Percentiles rank a stretch among this genome's conserved stretches.
Conservation (phyloP, 1,139 yeast genomes). For the Hemisphaericaspora lyxosophila region DNA sequence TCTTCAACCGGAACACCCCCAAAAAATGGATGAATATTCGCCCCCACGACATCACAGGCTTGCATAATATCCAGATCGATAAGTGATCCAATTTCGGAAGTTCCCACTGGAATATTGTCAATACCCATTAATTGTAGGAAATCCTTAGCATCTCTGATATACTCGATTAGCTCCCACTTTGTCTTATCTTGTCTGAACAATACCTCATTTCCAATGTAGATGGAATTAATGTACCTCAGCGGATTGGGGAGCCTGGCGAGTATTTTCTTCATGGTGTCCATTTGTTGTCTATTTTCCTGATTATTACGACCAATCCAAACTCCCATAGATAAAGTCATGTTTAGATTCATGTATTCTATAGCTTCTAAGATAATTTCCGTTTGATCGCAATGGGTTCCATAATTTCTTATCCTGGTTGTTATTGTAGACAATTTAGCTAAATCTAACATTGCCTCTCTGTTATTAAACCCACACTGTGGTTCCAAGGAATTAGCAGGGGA, state of each 20-base stretch:
- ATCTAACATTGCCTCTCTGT: constrained; percentile 54
- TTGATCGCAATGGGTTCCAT: constrained; percentile 67
- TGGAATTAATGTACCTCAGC: constrained; percentile 42
- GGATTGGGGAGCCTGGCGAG: constrained; percentile 45
- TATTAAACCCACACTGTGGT: constrained; percentile 52
- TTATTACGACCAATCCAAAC: constrained; percentile 58
- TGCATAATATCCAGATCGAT: constrained; percentile 34
- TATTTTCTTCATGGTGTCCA: constrained; percentile 42
- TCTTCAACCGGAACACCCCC: constrained; percentile 53
- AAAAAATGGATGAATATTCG: constrained; percentile 69
- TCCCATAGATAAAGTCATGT: constrained; percentile 62
- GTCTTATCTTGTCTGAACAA: constrained; percentile 54
- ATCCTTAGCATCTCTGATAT: constrained; percentile 43
- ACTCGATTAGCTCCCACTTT: constrained; percentile 34
- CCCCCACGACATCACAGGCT: constrained; percentile 57
- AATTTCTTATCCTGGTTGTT: constrained; percentile 56
- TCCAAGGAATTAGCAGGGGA: constrained; percentile 53
- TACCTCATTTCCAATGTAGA: constrained; percentile 65
- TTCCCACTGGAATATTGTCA: constrained; percentile 49
- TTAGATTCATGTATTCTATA: constrained; percentile 47
- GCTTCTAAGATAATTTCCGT: constrained; percentile 53
- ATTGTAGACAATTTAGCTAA: constrained; percentile 55
- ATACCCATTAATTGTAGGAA: constrained; percentile 35
- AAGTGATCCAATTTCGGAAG: constrained; percentile 54
- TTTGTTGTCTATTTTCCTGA: constrained; percentile 40